A percentile compares a stretch with the other conserved stretches of the same genome.
Conservation (phyloP, 352 stramenopile species). For the Pythium biforme region DNA sequence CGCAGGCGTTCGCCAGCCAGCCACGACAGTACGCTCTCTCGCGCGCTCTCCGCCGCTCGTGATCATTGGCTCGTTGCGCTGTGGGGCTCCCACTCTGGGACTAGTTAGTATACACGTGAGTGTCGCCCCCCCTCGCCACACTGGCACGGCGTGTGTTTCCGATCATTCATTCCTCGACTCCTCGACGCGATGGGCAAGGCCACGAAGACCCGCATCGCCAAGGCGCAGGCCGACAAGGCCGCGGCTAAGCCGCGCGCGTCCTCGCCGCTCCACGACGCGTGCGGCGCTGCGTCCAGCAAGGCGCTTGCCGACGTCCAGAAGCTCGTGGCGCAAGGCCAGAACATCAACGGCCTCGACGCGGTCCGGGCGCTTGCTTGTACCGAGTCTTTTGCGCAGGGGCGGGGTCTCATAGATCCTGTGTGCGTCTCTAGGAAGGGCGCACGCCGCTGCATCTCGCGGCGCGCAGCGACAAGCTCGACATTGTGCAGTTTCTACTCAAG, state of each 20-base stretch:
- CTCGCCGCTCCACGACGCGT: slow-evolving; percentile 12
- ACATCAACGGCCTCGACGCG: slow-evolving; percentile 6
- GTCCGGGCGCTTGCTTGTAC: neutral
- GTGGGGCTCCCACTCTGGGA: neutral
- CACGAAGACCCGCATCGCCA: neutral
- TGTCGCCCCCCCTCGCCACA: neutral
- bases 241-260: slow-evolving; percentile 3
- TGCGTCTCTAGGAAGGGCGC: slow-evolving; percentile 2
- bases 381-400: too few species aligned
- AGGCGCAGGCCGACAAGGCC: neutral
- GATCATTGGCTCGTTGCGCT: neutral
- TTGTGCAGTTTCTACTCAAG: slow-evolving; percentile 17
- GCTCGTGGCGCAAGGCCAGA: slow-evolving; percentile 13
- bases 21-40: too few species aligned
- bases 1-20: too few species aligned
- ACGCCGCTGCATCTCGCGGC: slow-evolving; percentile 18
- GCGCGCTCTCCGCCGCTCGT: too few species aligned
- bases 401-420: neutral
- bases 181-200: slow-evolving; percentile 6
- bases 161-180: too few species aligned
- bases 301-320: slow-evolving; percentile 5
- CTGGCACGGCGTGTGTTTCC: too few species aligned
- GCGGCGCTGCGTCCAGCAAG: neutral
- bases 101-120: neutral
- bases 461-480: slow-evolving; percentile 15